Evolutionary conservation across 2,329 filamentous ascomycete species (phyloP).

Genomic region (Diplodia seriata): DNA sequence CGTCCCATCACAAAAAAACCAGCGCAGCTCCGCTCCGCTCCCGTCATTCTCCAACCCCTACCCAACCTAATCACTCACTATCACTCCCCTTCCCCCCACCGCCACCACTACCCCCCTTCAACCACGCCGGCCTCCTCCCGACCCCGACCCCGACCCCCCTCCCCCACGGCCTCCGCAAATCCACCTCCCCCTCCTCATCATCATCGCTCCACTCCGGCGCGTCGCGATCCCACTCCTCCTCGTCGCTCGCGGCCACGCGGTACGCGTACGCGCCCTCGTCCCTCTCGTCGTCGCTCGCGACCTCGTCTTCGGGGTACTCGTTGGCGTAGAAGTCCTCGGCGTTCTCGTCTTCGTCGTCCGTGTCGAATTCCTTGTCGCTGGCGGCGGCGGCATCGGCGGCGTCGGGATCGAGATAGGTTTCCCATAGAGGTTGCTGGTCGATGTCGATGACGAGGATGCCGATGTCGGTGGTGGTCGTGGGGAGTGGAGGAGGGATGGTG

Average conservation of each 20-base stretch:
- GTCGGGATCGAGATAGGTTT: conserved; percentile 61
- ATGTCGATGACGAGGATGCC: conserved; percentile 59
- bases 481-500: too few species aligned
- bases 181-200: too few species aligned
- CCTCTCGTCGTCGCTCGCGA: conserved; percentile 73
- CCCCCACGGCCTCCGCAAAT: conserved; percentile 11
- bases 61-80: not conserved
- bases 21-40: too few species aligned
- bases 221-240: conserved; percentile 48
- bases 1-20: too few species aligned
- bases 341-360: conserved; percentile 69
- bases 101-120: conserved; percentile 1
- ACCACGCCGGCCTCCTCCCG: conserved; percentile 1
- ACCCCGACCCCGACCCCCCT: too few species aligned
- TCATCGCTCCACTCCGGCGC: too few species aligned
- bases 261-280: conserved; percentile 55
- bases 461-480: conserved; percentile 17
- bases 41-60: too few species aligned
- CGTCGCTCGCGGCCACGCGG: conserved; percentile 46
- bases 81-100: conserved; percentile 5
- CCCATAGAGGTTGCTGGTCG: conserved; percentile 62
- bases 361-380: conserved; percentile 56
- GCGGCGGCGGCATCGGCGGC: conserved; percentile 59
- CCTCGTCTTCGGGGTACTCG: conserved; percentile 82
- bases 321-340: conserved; percentile 80